Evolutionary conservation across 2,329 filamentous ascomycete genomes (phyloP), one percentile per base, ranked within the genome.

Genomic region (Aspergillus hiratsukae): DNA sequence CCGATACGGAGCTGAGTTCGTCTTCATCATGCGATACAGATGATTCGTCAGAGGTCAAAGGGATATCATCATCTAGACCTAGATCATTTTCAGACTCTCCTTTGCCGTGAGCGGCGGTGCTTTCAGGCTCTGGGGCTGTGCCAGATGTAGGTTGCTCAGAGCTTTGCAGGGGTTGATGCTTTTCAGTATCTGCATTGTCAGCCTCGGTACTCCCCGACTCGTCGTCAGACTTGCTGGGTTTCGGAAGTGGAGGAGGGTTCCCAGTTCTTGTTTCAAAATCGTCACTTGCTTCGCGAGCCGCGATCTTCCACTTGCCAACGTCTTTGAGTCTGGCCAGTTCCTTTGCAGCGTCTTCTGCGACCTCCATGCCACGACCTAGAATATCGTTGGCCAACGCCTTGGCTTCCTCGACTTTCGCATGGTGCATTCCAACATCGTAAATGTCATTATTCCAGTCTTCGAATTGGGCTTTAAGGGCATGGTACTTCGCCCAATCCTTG

Each of bases 401-500:
- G 19, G 90, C 89, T 54, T 84, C 78, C 21, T 81, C 77, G 11
- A 97, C 80, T 27, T 84, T 86, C 8, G 88, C 83, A 69, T 97
- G 89, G 3, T 85, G 82, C 58, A 88, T 82, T 41, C 91, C 89
- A 53, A 92, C 83, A 57, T 86, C 80, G 69, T 90, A 87, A 49
- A 99, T 86, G 64, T 95, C 90, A 37, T 84, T 81, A 54, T 90
- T 88, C 91, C 93, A 97, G 66, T 90, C 85, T 49, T 88, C 87
- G 52, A 97, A 89, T 11, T 89, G 87, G 53, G 83, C 84, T 77
- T 90, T 95, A 56, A 99, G 80, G 58, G 89, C 85, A 72, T 97
- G 91, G 69, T 96, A 99, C 72, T 93, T 94, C 58, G 88, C 85
- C 94, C 94, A 99, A 72, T 99, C 91, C 72, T 95, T 92, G 80